Evolutionary conservation across 805 yeast genomes (phyloP).

Genomic region (Pichia thaimueangensis): DNA sequence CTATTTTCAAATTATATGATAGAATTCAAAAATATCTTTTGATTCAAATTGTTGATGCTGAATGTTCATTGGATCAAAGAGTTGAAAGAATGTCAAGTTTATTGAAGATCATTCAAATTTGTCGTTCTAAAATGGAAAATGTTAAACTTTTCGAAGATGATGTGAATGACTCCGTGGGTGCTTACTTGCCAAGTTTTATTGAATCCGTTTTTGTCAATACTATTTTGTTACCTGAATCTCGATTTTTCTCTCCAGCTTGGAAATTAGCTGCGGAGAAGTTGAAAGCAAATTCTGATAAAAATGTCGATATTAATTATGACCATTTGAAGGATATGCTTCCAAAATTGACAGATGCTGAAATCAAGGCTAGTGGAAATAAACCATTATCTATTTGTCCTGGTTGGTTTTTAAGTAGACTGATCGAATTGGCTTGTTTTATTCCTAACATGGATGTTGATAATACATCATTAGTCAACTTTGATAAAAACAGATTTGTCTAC

Average conservation of each 20-base stretch:
- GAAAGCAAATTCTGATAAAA: not conserved
- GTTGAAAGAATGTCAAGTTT: slow-evolving; percentile 62
- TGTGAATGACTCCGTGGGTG: slow-evolving; percentile 24
- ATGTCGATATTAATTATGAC: slow-evolving; percentile 12
- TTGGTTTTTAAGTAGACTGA: slow-evolving; percentile 76
- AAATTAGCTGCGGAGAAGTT: slow-evolving; percentile 40
- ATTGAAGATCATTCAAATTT: slow-evolving; percentile 56
- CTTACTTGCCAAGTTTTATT: slow-evolving; percentile 73
- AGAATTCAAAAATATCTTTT: slow-evolving; percentile 60
- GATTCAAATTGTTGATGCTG: slow-evolving; percentile 56
- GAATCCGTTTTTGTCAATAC: slow-evolving; percentile 75
- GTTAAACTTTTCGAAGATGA: slow-evolving; percentile 37
- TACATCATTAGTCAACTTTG: slow-evolving; percentile 70
- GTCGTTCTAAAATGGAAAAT: slow-evolving; percentile 60
- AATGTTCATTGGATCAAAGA: slow-evolving; percentile 54
- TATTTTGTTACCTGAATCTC: slow-evolving; percentile 72
- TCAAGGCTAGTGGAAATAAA: slow-evolving; percentile 17
- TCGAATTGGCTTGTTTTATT: slow-evolving; percentile 69
- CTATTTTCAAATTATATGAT: slow-evolving; percentile 58
- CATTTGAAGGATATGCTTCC: slow-evolving; percentile 22
- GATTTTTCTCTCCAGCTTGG: slow-evolving; percentile 69
- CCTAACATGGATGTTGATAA: slow-evolving; percentile 71
- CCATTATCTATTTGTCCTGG: slow-evolving; percentile 77
- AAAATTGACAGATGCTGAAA: slow-evolving; percentile 5
- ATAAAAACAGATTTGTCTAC: slow-evolving; percentile 67